A percentile compares a stretch with the other conserved stretches of the same genome.
These are phyloP conservation scores for Yamadazyma sp. DNA, from an alignment of 805 yeast species.

Conservation along the genomic window DNA sequence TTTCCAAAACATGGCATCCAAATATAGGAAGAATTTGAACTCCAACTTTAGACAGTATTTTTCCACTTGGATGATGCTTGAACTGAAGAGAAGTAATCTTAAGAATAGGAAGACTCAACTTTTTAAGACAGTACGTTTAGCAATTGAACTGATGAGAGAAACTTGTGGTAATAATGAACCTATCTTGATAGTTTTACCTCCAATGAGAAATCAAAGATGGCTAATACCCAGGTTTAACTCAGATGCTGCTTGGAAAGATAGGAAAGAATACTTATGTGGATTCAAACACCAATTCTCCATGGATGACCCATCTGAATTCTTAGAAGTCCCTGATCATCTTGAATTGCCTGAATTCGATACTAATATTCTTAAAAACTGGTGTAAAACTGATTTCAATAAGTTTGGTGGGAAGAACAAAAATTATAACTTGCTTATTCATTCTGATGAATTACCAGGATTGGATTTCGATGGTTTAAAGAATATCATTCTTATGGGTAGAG, in stretches of 20 bases:
- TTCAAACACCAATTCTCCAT: not conserved
- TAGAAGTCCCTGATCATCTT: not conserved
- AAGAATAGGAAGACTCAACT: not conserved
- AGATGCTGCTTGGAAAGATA: too few species aligned
- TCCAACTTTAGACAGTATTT: not conserved
- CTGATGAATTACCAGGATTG: conserved; percentile 4
- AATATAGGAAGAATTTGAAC: not conserved
- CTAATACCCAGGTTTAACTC: not conserved
- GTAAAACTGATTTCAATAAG: too few species aligned
- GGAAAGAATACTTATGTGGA: not conserved
- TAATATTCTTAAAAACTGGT: too few species aligned
- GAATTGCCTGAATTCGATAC: not conserved
- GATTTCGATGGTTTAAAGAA: conserved; percentile 2
- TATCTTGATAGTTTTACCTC: conserved; percentile 3
- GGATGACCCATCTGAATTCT: not conserved
- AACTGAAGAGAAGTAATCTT: too few species aligned
- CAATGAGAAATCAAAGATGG: not conserved
- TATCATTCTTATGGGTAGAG: conserved; percentile 1
- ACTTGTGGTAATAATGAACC: conserved; percentile 1
- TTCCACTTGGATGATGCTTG: too few species aligned
- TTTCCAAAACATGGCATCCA: not conserved
- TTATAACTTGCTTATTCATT: conserved; percentile 1
- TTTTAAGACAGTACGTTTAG: too few species aligned
- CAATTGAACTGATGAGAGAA: too few species aligned
- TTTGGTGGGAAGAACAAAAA: not conserved